Evolutionary conservation across 495 filamentous ascomycete genomes (phyloP).

Genomic region (Penicillium canescens): DNA sequence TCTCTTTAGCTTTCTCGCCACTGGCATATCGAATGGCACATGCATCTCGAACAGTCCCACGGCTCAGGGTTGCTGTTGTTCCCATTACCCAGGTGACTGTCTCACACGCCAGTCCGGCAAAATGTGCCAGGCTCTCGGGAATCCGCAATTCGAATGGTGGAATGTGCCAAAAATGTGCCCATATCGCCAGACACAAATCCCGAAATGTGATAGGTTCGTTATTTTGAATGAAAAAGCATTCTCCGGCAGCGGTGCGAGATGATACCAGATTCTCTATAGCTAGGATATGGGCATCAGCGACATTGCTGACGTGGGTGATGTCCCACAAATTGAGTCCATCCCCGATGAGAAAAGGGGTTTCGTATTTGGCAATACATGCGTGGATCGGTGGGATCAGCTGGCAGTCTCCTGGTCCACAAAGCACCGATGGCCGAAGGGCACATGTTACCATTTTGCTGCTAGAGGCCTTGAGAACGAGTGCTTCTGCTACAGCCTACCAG

Average conservation of each 20-base stretch:
- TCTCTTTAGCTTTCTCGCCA: slow-evolving; percentile 54
- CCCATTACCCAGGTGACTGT: slow-evolving; percentile 53
- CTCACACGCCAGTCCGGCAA: slow-evolving; percentile 50
- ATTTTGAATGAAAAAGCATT: slow-evolving; percentile 65
- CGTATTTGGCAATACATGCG: slow-evolving; percentile 52
- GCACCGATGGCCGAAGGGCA: slow-evolving; percentile 56
- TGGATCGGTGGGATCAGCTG: slow-evolving; percentile 55
- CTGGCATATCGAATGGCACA: slow-evolving; percentile 54
- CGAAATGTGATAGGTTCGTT: slow-evolving; percentile 62
- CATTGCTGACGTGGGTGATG: slow-evolving; percentile 61
- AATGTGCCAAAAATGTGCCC: slow-evolving; percentile 59
- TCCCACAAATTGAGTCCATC: slow-evolving; percentile 60
- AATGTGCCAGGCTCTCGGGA: slow-evolving; percentile 50
- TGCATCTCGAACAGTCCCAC: slow-evolving; percentile 59
- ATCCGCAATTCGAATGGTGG: slow-evolving; percentile 54
- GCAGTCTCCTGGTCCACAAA: slow-evolving; percentile 58
- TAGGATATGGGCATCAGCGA: slow-evolving; percentile 63
- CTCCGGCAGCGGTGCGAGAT: slow-evolving; percentile 55
- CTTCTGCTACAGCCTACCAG: slow-evolving; percentile 52
- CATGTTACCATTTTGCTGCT: slow-evolving; percentile 49
- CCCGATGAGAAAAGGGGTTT: slow-evolving; percentile 60
- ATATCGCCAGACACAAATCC: slow-evolving; percentile 59
- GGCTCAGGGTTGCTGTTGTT: slow-evolving; percentile 48
- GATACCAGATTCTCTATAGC: slow-evolving; percentile 59
- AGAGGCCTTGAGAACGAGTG: slow-evolving; percentile 53